Evolutionary conservation across 371 early-diverging fungal genomes (phyloP).

Genomic region (Paraphysoderma sedebokerense): DNA sequence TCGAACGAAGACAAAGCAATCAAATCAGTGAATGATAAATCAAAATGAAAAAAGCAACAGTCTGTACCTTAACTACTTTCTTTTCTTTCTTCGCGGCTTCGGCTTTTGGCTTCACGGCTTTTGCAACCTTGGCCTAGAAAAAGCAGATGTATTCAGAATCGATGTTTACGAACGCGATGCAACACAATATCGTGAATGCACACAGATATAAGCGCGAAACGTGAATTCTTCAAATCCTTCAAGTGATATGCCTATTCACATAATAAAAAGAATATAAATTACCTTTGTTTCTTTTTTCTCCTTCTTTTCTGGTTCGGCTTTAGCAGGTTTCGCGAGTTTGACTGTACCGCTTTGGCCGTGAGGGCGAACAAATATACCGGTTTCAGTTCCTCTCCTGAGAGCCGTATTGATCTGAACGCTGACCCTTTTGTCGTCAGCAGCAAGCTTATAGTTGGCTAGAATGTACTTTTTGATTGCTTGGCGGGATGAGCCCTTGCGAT

Average conservation of each 20-base stretch:
- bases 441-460: slow-evolving; percentile 51
- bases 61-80: slow-evolving; percentile 7
- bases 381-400: slow-evolving; percentile 53
- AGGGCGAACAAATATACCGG: slow-evolving; percentile 43
- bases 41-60: too few relatives aligned
- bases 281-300: slow-evolving; percentile 16
- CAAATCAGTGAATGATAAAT: too few relatives aligned
- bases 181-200: too few relatives aligned
- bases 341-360: slow-evolving; percentile 41
- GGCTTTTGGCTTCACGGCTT: slow-evolving; percentile 18
- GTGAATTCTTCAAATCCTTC: too few relatives aligned
- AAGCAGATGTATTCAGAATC: too few relatives aligned
- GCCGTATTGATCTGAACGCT: slow-evolving; percentile 47
- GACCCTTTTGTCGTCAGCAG: slow-evolving; percentile 27
- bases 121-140: slow-evolving; percentile 19
- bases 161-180: too few relatives aligned
- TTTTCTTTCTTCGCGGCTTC: slow-evolving; percentile 16
- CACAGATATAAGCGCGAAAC: too few relatives aligned
- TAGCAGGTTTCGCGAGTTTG: slow-evolving; percentile 48
- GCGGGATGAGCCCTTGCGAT: slow-evolving; percentile 59
- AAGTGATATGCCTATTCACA: too few relatives aligned
- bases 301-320: slow-evolving; percentile 32
- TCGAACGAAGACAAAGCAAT: too few relatives aligned
- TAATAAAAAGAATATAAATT: too few relatives aligned
- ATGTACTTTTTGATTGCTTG: slow-evolving; percentile 72